Percentiles rank a stretch among this genome's conserved stretches.
These are phyloP conservation scores for Aspergillus avenaceus DNA, from an alignment of 495 filamentous ascomycete species.

Conservation along the genomic window DNA sequence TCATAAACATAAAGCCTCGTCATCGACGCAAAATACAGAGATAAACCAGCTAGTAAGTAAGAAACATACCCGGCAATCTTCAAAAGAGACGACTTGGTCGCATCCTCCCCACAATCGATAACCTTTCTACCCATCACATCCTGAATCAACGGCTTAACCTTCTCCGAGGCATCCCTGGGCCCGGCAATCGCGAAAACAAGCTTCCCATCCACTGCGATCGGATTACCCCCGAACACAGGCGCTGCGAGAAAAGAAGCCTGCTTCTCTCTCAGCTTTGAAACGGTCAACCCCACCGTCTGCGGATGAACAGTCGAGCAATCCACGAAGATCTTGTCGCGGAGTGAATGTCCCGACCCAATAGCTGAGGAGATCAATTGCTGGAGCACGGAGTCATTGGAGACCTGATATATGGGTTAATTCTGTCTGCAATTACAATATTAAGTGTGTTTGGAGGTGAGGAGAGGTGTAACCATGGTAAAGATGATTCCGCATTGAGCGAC, in stretches of 20 bases:
- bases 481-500: constrained; percentile 39
- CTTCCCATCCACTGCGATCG: constrained; percentile 41
- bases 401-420: constrained; percentile 17
- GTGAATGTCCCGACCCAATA: constrained; percentile 26
- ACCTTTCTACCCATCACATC: constrained; percentile 43
- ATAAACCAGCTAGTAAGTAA: background rate
- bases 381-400: constrained; percentile 40
- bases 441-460: background rate
- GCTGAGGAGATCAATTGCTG: constrained; percentile 31
- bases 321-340: constrained; percentile 45
- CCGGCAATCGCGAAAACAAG: constrained; percentile 46
- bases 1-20: background rate
- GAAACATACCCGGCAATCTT: constrained; percentile 40
- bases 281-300: constrained; percentile 31
- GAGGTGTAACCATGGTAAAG: constrained; percentile 38
- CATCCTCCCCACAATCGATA: constrained; percentile 46
- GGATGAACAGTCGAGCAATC: constrained; percentile 48
- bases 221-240: constrained; percentile 44
- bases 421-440: no score
- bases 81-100: constrained; percentile 39
- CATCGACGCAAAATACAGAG: background rate
- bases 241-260: constrained; percentile 38
- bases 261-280: constrained; percentile 29
- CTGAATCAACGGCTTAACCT: constrained; percentile 41
- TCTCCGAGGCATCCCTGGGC: constrained; percentile 27